Percentiles rank a stretch among this genome's conserved stretches.
Conservation (phyloP, 2,329 filamentous ascomycete genomes). For the Balansia obtecta region DNA sequence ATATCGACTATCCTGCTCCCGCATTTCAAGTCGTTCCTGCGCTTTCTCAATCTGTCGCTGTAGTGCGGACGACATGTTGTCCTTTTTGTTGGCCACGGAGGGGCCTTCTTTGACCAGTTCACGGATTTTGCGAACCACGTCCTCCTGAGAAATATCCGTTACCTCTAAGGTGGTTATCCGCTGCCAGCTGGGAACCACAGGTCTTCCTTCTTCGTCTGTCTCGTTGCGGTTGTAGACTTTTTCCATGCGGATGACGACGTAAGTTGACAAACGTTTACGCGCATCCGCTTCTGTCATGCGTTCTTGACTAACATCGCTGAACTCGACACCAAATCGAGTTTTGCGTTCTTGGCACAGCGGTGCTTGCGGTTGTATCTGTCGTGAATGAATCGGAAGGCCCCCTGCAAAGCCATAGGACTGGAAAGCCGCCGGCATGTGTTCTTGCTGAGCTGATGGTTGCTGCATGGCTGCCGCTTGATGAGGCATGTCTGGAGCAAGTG, state of each 20-base stretch:
- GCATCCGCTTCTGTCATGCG: slow-evolving; percentile 25
- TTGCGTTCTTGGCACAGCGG: slow-evolving; percentile 8
- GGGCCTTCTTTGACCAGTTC: slow-evolving; percentile 20
- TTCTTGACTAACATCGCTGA: slow-evolving; percentile 26
- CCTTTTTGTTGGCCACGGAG: slow-evolving; percentile 25
- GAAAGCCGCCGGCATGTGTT: neutral
- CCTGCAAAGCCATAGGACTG: neutral
- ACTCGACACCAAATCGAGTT: slow-evolving; percentile 9
- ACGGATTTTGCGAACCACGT: slow-evolving; percentile 23
- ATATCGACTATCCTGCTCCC: slow-evolving; percentile 26
- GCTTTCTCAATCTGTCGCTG: slow-evolving; percentile 30
- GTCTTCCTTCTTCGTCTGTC: slow-evolving; percentile 24
- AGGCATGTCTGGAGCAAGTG: too few relatives aligned
- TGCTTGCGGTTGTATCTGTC: neutral
- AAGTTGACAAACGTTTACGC: slow-evolving; percentile 26
- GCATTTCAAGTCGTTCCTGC: slow-evolving; percentile 19
- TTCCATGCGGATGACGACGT: slow-evolving; percentile 29
- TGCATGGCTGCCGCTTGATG: neutral
- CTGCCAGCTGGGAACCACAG: slow-evolving; percentile 27
- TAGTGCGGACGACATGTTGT: slow-evolving; percentile 21
- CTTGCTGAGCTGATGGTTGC: neutral
- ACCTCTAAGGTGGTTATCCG: slow-evolving; percentile 20
- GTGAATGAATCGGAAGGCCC: neutral
- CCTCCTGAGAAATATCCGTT: slow-evolving; percentile 25
- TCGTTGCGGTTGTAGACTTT: slow-evolving; percentile 20